phyloP scores from a whole-genome alignment of 148 eudicot species.

The Gaultheria prostrata region DNA sequence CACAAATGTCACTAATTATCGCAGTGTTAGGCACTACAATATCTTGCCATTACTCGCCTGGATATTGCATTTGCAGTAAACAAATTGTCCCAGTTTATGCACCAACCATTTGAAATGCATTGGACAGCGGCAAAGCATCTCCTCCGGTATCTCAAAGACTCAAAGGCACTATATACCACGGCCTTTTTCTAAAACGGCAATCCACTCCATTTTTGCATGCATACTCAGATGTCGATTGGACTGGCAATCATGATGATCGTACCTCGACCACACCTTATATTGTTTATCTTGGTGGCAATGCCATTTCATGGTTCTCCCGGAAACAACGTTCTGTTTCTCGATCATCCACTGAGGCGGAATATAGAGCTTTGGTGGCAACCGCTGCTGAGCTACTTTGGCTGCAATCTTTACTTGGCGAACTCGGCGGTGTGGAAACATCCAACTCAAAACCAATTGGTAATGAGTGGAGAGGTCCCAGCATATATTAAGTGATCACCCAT shows the following conservation, averaged over 20 bases:
- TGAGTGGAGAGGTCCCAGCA: no score
- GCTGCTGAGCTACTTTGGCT: not conserved
- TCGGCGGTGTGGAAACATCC: no score
- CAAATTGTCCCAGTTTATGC: slow-evolving; percentile 8
- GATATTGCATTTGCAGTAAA: not conserved
- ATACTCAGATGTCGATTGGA: not conserved
- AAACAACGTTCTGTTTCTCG: not conserved
- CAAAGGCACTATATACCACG: not conserved
- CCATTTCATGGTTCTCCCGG: not conserved
- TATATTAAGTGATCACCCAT: no score
- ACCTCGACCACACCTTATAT: not conserved
- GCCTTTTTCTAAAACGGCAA: not conserved
- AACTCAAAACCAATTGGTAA: no score
- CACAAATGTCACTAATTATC: not conserved
- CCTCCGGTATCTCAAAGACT: not conserved
- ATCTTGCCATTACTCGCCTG: not conserved
- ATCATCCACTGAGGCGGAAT: no score
- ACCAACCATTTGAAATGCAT: not conserved
- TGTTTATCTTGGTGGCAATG: not conserved
- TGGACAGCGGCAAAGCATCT: not conserved
- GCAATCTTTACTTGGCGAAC: not conserved
- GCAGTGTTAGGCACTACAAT: not conserved
- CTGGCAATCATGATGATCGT: not conserved
- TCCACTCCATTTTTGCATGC: no score
- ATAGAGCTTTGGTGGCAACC: not conserved